phyloP scores from a whole-genome alignment of 2,329 filamentous ascomycete genomes.

The Colletotrichum australisinense region DNA sequence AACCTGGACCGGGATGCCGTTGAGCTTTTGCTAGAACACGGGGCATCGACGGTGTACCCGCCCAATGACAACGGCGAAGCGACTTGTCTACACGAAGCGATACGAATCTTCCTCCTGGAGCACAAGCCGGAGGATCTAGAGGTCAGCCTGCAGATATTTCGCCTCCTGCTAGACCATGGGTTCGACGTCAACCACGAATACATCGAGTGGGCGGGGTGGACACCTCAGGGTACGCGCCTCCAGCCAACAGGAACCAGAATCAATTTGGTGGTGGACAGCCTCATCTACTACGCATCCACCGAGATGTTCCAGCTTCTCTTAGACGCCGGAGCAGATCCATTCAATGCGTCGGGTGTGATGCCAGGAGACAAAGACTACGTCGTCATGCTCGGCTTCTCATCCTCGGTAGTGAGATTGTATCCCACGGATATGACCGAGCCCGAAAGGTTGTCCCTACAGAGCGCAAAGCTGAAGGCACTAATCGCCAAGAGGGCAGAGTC shows the following conservation, averaged over 20 bases:
- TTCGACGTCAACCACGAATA: background rate
- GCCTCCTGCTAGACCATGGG: background rate
- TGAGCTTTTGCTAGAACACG: background rate
- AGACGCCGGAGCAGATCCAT: background rate
- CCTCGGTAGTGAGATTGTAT: background rate
- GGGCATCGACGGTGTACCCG: background rate
- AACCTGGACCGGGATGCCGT: background rate
- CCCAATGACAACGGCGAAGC: background rate
- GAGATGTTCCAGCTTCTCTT: background rate
- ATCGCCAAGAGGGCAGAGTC: background rate
- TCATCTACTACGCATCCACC: background rate
- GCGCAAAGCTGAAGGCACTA: background rate
- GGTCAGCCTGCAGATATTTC: background rate
- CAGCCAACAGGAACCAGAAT: background rate
- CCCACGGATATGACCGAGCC: background rate
- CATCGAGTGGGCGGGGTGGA: background rate
- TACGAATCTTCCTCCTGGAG: background rate
- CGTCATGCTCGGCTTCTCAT: background rate
- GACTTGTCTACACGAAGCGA: background rate
- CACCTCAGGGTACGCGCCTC: background rate
- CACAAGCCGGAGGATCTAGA: background rate
- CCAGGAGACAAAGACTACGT: background rate
- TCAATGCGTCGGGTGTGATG: background rate
- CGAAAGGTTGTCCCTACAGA: background rate
- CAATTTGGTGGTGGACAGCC: background rate